Conservation (phyloP, 441 rosid genomes). For the Pelargonium citronellum region DNA sequence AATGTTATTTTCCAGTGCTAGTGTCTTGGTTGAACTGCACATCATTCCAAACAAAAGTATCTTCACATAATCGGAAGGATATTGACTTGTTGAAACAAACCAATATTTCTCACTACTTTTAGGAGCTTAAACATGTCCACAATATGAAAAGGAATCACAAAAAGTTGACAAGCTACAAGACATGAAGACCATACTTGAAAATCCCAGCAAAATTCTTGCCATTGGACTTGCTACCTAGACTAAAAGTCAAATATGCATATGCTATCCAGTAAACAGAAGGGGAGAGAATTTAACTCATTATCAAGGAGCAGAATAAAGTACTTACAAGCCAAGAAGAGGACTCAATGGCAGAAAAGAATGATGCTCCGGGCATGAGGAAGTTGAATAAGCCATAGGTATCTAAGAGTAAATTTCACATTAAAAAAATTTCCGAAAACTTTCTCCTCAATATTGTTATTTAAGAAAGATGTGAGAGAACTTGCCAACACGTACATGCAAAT, state of each 20-base stretch:
- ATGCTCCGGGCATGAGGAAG: conserved; percentile 69
- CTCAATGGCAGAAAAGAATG: conserved; percentile 72
- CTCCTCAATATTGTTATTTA: conserved; percentile 13
- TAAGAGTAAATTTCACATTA: conserved; percentile 28
- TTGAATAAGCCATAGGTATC: conserved; percentile 80
- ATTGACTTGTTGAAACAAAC: background rate
- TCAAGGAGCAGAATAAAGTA: conserved; percentile 17
- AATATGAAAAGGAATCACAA: background rate
- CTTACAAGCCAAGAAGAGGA: conserved; percentile 80
- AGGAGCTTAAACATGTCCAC: background rate
- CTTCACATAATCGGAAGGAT: background rate
- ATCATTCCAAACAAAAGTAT: background rate
- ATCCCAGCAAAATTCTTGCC: background rate
- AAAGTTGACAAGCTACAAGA: background rate
- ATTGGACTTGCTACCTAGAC: background rate
- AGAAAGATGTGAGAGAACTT: conserved; percentile 15
- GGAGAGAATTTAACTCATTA: conserved; percentile 6
- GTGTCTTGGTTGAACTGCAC: background rate
- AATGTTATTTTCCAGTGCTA: background rate
- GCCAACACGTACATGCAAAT: conserved; percentile 62
- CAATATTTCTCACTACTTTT: background rate
- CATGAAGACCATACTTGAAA: background rate
- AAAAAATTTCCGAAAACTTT: background rate
- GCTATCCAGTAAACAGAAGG: background rate
- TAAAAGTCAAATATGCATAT: background rate